A percentile compares a stretch with the other conserved stretches of the same genome.
Evolutionary conservation across 371 early-diverging fungal species (phyloP).

Genomic region (Rhizomucor miehei): DNA sequence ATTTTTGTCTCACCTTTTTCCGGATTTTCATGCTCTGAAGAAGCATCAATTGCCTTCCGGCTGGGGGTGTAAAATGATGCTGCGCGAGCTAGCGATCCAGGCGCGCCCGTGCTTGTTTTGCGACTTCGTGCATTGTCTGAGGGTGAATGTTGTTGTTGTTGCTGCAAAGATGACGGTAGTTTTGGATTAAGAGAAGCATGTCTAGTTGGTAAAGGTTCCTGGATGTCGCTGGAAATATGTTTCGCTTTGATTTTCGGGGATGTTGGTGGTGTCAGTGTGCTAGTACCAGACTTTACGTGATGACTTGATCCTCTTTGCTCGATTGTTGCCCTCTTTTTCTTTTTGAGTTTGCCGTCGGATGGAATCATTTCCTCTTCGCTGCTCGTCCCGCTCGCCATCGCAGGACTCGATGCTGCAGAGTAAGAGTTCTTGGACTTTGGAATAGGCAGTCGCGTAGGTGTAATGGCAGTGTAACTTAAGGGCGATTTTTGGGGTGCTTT

Average conservation of each 20-base stretch:
- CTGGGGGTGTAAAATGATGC: conserved; percentile 9
- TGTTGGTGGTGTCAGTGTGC: no score
- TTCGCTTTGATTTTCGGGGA: background rate
- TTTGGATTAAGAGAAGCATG: background rate
- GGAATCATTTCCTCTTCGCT: conserved; percentile 16
- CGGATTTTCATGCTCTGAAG: conserved; percentile 3
- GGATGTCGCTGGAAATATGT: background rate
- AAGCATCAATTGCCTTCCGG: conserved; percentile 10
- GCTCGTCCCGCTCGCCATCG: conserved; percentile 9
- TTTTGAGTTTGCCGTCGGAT: conserved; percentile 2
- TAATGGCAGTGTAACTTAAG: conserved; percentile 5
- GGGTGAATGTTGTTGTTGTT: background rate
- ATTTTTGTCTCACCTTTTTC: conserved; percentile 11
- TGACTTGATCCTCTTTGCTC: no score
- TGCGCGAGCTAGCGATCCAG: conserved; percentile 9
- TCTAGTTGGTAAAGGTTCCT: conserved; percentile 1
- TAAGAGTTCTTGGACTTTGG: conserved; percentile 2
- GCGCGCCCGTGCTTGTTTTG: conserved; percentile 4
- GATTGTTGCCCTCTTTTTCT: background rate
- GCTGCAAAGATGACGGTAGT: background rate
- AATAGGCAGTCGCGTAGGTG: conserved; percentile 24
- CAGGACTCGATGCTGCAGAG: conserved; percentile 4
- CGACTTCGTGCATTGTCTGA: background rate
- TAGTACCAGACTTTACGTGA: no score
- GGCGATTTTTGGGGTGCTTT: conserved; percentile 14